Evolutionary conservation across 306 rosid species (phyloP).

Genomic region (Fragaria iinumae): DNA sequence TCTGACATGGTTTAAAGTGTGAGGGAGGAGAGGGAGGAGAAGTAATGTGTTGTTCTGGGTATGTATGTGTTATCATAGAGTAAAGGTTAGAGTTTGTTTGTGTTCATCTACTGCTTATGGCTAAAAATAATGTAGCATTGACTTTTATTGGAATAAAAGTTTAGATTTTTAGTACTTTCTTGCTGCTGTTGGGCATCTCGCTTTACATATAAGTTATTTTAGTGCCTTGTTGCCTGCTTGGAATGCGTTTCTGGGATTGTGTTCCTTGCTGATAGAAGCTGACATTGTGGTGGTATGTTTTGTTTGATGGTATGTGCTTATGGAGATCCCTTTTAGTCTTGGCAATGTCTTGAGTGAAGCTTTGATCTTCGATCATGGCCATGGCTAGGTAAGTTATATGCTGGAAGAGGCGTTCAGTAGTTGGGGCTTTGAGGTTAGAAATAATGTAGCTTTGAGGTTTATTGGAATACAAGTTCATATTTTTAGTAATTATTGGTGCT

Average conservation of each 20-base stretch:
- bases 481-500: no score
- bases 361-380: not conserved
- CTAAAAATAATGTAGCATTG: not conserved
- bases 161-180: not conserved
- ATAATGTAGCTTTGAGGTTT: no score
- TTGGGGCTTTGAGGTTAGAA: no score
- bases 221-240: no score
- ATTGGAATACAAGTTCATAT: no score
- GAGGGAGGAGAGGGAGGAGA: not conserved
- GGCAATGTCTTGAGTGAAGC: not conserved
- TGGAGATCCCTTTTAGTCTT: not conserved
- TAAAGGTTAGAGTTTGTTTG: not conserved
- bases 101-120: not conserved
- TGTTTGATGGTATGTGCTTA: not conserved
- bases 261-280: not conserved
- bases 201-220: no score
- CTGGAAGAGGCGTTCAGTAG: no score
- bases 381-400: no score
- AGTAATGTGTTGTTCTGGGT: not conserved
- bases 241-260: not conserved
- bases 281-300: not conserved
- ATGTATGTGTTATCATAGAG: not conserved
- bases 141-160: constrained; percentile 3
- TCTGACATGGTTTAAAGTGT: not conserved
- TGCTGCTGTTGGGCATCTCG: no score